These are phyloP conservation scores for Boehmeria nivea DNA, from an alignment of 306 rosid species.

Conservation along the genomic window DNA sequence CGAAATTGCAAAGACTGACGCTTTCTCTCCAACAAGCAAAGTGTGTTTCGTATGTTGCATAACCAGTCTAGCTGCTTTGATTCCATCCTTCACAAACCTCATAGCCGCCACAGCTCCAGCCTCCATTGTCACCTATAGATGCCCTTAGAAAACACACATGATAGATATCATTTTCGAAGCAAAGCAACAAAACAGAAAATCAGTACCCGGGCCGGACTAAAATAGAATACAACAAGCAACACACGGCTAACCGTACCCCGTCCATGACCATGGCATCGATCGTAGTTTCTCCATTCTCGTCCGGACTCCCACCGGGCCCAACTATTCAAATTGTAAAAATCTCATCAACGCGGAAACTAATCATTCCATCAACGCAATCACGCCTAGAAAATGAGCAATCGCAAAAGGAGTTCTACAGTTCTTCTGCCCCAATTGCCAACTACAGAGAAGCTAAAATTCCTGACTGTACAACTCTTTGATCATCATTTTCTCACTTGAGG, in stretches of 20 bases:
- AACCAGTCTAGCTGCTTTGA: constrained; percentile 80
- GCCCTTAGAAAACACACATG: constrained; percentile 46
- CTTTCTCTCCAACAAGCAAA: constrained; percentile 86
- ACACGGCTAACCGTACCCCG: constrained; percentile 44
- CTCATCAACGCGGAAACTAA: background rate
- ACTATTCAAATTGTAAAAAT: constrained; percentile 36
- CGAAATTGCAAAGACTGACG: constrained; percentile 76
- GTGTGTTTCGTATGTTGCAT: constrained; percentile 77
- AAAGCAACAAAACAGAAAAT: constrained; percentile 2
- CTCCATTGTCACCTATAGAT: constrained; percentile 89
- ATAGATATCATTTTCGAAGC: constrained; percentile 23
- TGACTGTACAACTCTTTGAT: no score
- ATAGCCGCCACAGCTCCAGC: constrained; percentile 95
- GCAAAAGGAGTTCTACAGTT: no score
- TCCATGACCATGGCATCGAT: constrained; percentile 91
- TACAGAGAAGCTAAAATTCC: no score
- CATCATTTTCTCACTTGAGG: no score
- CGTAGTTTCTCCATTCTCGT: constrained; percentile 94
- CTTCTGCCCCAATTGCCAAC: no score
- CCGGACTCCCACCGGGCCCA: constrained; percentile 99
- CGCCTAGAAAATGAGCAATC: no score
- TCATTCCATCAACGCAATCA: background rate
- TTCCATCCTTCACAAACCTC: constrained; percentile 88
- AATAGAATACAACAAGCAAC: constrained; percentile 9
- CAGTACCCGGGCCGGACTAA: no score